Evolutionary conservation across 2,329 filamentous ascomycete species (phyloP), one percentile per base, ranked within the genome.

Genomic region (Epichloe bromicola): DNA sequence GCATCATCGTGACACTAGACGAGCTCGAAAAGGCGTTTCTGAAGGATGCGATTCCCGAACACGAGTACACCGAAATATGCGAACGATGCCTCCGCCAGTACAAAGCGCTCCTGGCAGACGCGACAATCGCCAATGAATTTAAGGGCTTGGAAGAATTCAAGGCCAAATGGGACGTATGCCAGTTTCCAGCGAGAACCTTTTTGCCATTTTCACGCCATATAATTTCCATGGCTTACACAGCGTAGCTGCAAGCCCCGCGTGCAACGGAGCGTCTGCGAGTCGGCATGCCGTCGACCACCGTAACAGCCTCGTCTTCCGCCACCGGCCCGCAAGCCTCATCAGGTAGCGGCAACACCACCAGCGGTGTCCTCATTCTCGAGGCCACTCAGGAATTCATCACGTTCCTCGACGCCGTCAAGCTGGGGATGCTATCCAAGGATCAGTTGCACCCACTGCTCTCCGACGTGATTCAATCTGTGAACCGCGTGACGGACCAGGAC

Each of bases 311-410:
- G 30, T 76, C 70, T 36, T 74, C 67, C 10, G 71, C 67, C 37
- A 64, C 66, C 37, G 68, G 63, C 53, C 68, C 71, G 23, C 68
- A 74, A 3, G 66, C 71, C 15, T 65, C 70, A 33, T 63, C 70
- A 5, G 63, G 67, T 12, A 62, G 66, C 45, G 62, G 65, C 45
- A 72, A 71, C 59, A 75, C 74, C 57, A 73, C 75, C 37, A 78
- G 75, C 55, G 79, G 80, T 10, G 72, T 80, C 3, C 68, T 96
- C 37, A 94, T 97, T 53, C 73, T 94, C 41, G 84, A 91, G 56
- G 93, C 93, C 2, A 97, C 91, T 1, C 90, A 98, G 67, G 94
- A 96, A 66, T 98, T 98, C 67, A 98, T 98, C 67, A 98, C 93
- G 0, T 91, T 98, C 63, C 79, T 98, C 49, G 93, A 98, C 64